Percentiles rank a stretch among this genome's conserved stretches.
These are phyloP conservation scores for Sanghuangporus baumii DNA, from an alignment of 1,284 basidiomycete species.

Conservation along the genomic window DNA sequence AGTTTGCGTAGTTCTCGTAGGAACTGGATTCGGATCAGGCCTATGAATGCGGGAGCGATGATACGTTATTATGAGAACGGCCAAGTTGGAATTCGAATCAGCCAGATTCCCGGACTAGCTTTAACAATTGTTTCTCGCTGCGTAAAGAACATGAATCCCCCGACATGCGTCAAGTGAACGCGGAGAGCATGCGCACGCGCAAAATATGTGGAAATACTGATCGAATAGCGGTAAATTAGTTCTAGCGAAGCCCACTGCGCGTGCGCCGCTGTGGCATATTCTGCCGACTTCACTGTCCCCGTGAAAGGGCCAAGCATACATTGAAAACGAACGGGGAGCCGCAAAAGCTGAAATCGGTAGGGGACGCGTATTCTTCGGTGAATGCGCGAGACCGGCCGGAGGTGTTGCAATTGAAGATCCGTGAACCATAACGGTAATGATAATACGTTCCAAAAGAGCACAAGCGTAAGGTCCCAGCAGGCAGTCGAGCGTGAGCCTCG, in stretches of 20 bases:
- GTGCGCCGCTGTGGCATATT: background rate
- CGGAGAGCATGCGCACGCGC: background rate
- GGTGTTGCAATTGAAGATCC: background rate
- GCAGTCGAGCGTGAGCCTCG: background rate
- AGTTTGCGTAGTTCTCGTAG: too few relatives aligned
- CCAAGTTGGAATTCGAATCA: background rate
- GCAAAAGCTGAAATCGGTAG: background rate
- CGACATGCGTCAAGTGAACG: background rate
- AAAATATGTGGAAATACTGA: background rate
- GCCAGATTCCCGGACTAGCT: background rate
- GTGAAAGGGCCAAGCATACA: background rate
- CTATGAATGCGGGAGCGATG: too few relatives aligned
- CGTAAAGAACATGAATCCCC: background rate
- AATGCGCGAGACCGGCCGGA: constrained; percentile 1
- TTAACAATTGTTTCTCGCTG: background rate
- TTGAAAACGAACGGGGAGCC: background rate
- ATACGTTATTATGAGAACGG: too few relatives aligned
- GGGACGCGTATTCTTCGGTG: constrained; percentile 1
- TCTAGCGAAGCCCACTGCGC: background rate
- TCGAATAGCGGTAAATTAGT: background rate
- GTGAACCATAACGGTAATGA: background rate
- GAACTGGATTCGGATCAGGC: too few relatives aligned
- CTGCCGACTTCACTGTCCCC: background rate
- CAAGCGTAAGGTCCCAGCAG: background rate
- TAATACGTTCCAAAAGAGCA: background rate